Evolutionary conservation across 106 monocot genomes (phyloP), one percentile per base, ranked within the genome.

Genomic region (Alisma plantagoaquatica): DNA sequence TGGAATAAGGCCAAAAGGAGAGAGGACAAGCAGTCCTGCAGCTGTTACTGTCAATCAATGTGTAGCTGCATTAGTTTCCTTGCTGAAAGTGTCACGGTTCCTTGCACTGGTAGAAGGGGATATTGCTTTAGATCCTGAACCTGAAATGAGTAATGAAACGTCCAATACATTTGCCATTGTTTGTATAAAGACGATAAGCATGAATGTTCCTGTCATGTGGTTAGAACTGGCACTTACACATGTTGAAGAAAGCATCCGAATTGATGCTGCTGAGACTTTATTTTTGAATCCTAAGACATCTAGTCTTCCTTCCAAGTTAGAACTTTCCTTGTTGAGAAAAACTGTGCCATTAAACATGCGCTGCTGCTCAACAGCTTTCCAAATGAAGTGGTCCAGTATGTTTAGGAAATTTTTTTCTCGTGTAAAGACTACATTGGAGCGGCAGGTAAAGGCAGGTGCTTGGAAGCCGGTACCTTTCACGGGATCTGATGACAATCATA

Each of bases 321-420:
- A 98, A 49, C 81, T 98, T 33, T 70, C 44, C 23, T 54, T 98
- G 69, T 63, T 98, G 74, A 78, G 71, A 69, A 63, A 76, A 47
- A 82, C 78, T 46, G 57, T 90, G n/a, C 90, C 98, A n/a, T 52
- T 90, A 62, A 98, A 98, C 59, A 98, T 98, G 98, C 69, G 98
- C 14, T 86, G 90, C 41, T 74, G 78, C 54, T 90, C 98, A 42
- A 90, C 82, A 10, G 81, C 78, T 31, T 98, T 98, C 63, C 98
- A 82, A 49, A 98, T 98, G 98, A 98, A 85, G 56, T 98, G 98
- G 98, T 77, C 68, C n/a, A 98, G 90, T 56, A 30, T 90, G 46
- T 98, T 98, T 41, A 79, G 79, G 44, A 98, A 90, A 56, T 90
- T 98, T 63, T 90, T 90, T 58, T 63, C 70, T 67, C 67, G 98